These are phyloP conservation scores for Cyberlindnera xylosilytica DNA, from an alignment of 805 yeast genomes.

Conservation along the genomic window DNA sequence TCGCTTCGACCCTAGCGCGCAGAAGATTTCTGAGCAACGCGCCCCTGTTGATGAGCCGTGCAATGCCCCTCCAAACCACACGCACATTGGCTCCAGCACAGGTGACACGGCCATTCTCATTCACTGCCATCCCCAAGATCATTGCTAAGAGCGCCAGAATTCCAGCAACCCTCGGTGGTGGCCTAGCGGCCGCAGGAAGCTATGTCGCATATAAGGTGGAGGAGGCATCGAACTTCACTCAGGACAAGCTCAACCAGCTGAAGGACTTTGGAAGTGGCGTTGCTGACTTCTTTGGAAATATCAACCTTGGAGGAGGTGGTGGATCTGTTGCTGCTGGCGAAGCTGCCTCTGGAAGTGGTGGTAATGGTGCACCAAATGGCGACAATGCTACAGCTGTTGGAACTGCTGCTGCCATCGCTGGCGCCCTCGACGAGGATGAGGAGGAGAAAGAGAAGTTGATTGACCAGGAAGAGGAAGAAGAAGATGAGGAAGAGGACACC, in stretches of 20 bases:
- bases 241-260: conserved; percentile 58
- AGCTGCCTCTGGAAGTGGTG: conserved; percentile 18
- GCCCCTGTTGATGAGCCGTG: conserved; percentile 4
- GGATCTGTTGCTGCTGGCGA: conserved; percentile 6
- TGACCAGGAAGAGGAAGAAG: conserved; percentile 42
- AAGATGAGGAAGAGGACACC: conserved; percentile 53
- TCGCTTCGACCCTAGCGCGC: neutral
- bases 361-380: conserved; percentile 24
- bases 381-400: conserved; percentile 52
- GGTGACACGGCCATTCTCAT: conserved; percentile 19
- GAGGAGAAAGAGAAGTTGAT: conserved; percentile 40
- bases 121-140: conserved; percentile 45
- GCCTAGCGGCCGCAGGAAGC: conserved; percentile 91
- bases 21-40: conserved; percentile 10
- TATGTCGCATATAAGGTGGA: conserved; percentile 90
- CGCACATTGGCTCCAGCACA: neutral
- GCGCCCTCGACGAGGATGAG: conserved; percentile 44
- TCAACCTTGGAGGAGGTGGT: conserved; percentile 25
- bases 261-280: conserved; percentile 60
- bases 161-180: conserved; percentile 87
- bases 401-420: conserved; percentile 52
- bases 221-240: conserved; percentile 72
- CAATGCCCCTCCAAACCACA: neutral
- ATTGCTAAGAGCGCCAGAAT: conserved; percentile 52
- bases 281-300: conserved; percentile 36